These are phyloP conservation scores for Leptographium lundbergii DNA, from an alignment of 2,329 filamentous ascomycete genomes.

Conservation along the genomic window DNA sequence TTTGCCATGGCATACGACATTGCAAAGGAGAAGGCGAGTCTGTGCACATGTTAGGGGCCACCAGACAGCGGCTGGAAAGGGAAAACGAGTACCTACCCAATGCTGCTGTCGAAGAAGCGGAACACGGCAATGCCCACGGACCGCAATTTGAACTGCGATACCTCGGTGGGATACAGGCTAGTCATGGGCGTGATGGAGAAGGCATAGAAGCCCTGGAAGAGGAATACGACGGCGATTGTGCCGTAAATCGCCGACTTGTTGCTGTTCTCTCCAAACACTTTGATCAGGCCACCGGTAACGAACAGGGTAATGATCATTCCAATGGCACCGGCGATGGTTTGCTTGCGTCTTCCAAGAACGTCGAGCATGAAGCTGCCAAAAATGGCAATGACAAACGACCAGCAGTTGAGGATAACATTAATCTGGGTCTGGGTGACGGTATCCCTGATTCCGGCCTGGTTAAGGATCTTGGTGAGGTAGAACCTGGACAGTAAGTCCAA, in stretches of 20 bases:
- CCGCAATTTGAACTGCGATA: constrained; percentile 25
- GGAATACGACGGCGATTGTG: constrained; percentile 34
- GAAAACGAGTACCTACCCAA: constrained; percentile 14
- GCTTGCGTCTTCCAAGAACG: background rate
- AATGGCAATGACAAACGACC: constrained; percentile 29
- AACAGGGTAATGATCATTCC: constrained; percentile 25
- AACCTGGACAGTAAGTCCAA: constrained; percentile 9
- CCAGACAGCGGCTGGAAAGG: background rate
- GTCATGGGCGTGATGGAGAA: constrained; percentile 37
- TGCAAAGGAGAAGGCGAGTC: constrained; percentile 16
- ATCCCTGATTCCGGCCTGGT: constrained; percentile 32
- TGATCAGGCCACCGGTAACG: constrained; percentile 36
- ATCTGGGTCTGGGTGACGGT: constrained; percentile 28
- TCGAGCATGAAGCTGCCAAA: constrained; percentile 21
- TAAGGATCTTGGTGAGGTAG: constrained; percentile 28
- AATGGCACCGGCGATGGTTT: background rate
- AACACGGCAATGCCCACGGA: constrained; percentile 19
- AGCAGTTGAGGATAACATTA: constrained; percentile 39
- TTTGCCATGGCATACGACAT: constrained; percentile 18
- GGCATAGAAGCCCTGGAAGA: constrained; percentile 38
- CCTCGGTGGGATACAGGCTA: constrained; percentile 34
- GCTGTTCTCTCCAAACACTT: constrained; percentile 21
- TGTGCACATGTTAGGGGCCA: background rate
- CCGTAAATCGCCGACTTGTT: constrained; percentile 21
- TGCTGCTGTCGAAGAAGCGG: constrained; percentile 16